Evolutionary conservation across 345 rosid genomes (phyloP).

Genomic region (Camelina laxa): DNA sequence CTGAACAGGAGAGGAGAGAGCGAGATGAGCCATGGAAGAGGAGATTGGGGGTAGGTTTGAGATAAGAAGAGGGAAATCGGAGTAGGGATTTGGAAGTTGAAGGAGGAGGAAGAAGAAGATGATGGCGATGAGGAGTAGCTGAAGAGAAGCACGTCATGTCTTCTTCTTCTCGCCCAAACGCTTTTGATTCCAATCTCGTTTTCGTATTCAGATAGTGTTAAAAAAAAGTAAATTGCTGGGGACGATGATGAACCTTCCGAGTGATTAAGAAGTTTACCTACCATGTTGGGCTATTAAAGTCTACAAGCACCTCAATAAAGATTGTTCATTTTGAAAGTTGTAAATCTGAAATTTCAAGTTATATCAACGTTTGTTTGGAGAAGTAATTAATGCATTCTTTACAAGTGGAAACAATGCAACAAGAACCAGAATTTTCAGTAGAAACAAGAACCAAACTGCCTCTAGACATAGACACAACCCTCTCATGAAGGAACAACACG

Average conservation of each 20-base stretch:
- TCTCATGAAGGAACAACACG: no score
- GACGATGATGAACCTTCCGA: not conserved
- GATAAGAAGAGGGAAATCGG: conserved; percentile 34
- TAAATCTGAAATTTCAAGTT: no score
- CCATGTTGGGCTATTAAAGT: no score
- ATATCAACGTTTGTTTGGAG: no score
- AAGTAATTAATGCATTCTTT: no score
- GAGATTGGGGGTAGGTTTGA: conserved; percentile 32
- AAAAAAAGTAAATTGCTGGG: no score
- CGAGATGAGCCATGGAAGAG: conserved; percentile 39
- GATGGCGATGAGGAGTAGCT: conserved; percentile 46
- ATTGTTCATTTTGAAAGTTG: no score
- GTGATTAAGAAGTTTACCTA: not conserved
- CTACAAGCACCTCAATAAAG: no score
- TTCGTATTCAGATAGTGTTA: conserved; percentile 15
- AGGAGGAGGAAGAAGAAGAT: conserved; percentile 44
- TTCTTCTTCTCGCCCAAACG: conserved; percentile 15
- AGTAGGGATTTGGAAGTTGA: conserved; percentile 40
- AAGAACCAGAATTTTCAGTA: no score
- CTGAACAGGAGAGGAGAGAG: conserved; percentile 47
- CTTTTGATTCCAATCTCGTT: not conserved
- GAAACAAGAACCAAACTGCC: no score
- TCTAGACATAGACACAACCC: no score
- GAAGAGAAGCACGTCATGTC: conserved; percentile 31
- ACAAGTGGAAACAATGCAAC: no score